Conservation (phyloP, 352 stramenopile genomes). For the Globisporangium viniferum region DNA sequence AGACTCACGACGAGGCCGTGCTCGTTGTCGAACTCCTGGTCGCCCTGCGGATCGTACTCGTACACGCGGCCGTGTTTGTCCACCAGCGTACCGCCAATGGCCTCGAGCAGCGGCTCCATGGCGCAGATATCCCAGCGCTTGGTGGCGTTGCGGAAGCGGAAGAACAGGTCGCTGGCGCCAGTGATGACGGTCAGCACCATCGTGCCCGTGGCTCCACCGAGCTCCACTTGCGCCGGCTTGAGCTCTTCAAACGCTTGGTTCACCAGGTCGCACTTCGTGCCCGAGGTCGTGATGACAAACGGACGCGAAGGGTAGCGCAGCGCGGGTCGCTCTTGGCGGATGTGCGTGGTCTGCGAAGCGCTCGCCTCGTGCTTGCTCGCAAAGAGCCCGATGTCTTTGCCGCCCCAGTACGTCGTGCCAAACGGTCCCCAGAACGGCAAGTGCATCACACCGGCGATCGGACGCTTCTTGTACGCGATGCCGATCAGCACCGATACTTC, state of each 20-base stretch:
- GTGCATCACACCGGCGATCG: conserved; percentile 69
- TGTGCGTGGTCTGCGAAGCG: conserved; percentile 24
- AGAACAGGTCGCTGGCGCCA: conserved; percentile 61
- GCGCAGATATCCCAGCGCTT: conserved; percentile 82
- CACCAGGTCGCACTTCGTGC: conserved; percentile 48
- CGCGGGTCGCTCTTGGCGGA: conserved; percentile 20
- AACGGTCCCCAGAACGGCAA: conserved; percentile 53
- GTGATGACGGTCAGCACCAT: conserved; percentile 70
- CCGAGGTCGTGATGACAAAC: conserved; percentile 55
- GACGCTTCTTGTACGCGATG: conserved; percentile 61
- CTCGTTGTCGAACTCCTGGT: conserved; percentile 60
- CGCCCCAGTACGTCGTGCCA: conserved; percentile 67
- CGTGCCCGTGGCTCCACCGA: conserved; percentile 65
- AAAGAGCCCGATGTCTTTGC: conserved; percentile 51
- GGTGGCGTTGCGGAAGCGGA: conserved; percentile 65
- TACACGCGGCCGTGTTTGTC: conserved; percentile 60
- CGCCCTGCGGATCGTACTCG: conserved; percentile 51
- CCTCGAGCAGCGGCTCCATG: conserved; percentile 60
- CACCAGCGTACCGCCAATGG: conserved; percentile 49
- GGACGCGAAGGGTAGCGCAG: conserved; percentile 33
- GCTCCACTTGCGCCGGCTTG: conserved; percentile 31
- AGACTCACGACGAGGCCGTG: conserved; percentile 52
- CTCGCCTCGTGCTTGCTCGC: conserved; percentile 29
- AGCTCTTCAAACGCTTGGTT: conserved; percentile 38
- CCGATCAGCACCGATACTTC: conserved; percentile 78